Base-by-base conservation (phyloP, 805 yeast genomes). In the Nakazawaea siamensis region DNA sequence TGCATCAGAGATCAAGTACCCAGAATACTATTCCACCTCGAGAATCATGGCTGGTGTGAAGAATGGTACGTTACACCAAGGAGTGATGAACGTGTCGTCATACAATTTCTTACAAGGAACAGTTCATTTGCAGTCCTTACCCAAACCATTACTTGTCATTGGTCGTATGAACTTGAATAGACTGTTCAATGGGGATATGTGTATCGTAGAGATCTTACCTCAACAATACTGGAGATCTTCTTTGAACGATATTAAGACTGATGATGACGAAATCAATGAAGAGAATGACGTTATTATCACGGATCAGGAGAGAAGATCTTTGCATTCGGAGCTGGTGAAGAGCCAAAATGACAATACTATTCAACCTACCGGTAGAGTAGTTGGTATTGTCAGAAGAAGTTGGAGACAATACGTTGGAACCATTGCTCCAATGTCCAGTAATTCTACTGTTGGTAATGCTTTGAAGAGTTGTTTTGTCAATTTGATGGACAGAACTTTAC, bases 321-420 rank as follows among this genome's bases (percentile, higher is more conserved):
- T 88, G 31, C 80, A 86, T 0, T 81, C 80, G 44, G 90, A 85
- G 43, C 96, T 96, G 1, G 64, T 73, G 21, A 55, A 57, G 29
- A 80, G 79, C 2, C 82, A 77, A 24, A 57, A 66, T 20, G 69
- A 61, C 13, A 57, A 55, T 16, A 70, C 70, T 43, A 55, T 80
- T 16, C 87, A 82, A 51, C 98, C 97, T n/a, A 90, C 98, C 0
- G 97, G 94, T 2, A 74, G 76, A 45, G 82, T 92, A 24, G 97
- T 92, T 10, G 94, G 95, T 19, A 71, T 92, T 18, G 64, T 78
- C 27, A 80, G 85, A 59, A 73, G 99, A 58, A 84, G 90, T 42
- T 92, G 98, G 98, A 73, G 98, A 55, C 77, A 79, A 45, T 92
- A 88, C 51, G 98, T 92, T 25, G 98, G 98, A 11, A 96, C 88